Conservation (phyloP, 768 basidiomycete species). For the Leccinum ochraceum region DNA sequence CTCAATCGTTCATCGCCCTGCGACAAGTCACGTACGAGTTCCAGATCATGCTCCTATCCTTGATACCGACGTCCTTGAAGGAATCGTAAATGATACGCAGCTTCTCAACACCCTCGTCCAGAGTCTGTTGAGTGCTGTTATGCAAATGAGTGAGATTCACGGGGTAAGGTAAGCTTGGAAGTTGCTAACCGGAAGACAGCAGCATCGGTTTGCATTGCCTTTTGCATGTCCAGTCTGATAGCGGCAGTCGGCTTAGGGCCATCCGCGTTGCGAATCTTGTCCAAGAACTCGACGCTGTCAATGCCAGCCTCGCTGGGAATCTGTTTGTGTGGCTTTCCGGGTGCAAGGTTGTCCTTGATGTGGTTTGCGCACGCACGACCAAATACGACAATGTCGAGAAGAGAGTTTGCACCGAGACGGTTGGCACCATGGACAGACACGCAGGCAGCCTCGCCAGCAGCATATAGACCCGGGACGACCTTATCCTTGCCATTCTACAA, state of each 20-base stretch:
- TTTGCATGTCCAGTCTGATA: slow-evolving; percentile 95
- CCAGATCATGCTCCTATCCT: slow-evolving; percentile 99
- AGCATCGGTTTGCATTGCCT: slow-evolving; percentile 97
- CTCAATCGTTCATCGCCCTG: slow-evolving; percentile 2
- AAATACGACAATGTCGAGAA: slow-evolving; percentile 98
- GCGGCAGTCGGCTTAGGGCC: slow-evolving; percentile 87
- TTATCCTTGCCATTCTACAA: slow-evolving; percentile 80
- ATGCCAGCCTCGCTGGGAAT: slow-evolving; percentile 87
- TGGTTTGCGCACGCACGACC: slow-evolving; percentile 99
- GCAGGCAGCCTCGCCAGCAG: slow-evolving; percentile 98
- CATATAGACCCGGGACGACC: slow-evolving; percentile 95
- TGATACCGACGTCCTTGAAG: slow-evolving; percentile 90
- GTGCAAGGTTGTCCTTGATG: slow-evolving; percentile 87
- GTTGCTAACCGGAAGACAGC: slow-evolving; percentile 84
- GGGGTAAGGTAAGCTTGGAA: not conserved
- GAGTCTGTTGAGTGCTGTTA: slow-evolving; percentile 74
- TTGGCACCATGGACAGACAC: slow-evolving; percentile 99
- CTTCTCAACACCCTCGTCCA: slow-evolving; percentile 93
- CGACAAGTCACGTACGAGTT: slow-evolving; percentile 73
- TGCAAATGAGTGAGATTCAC: slow-evolving; percentile 5
- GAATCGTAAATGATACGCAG: slow-evolving; percentile 84
- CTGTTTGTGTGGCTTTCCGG: slow-evolving; percentile 87
- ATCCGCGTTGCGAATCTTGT: slow-evolving; percentile 80
- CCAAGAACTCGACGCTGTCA: slow-evolving; percentile 81
- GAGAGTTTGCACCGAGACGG: slow-evolving; percentile 98